Base-by-base conservation (phyloP, 495 filamentous ascomycete species). In the Penicillium odoratum region DNA sequence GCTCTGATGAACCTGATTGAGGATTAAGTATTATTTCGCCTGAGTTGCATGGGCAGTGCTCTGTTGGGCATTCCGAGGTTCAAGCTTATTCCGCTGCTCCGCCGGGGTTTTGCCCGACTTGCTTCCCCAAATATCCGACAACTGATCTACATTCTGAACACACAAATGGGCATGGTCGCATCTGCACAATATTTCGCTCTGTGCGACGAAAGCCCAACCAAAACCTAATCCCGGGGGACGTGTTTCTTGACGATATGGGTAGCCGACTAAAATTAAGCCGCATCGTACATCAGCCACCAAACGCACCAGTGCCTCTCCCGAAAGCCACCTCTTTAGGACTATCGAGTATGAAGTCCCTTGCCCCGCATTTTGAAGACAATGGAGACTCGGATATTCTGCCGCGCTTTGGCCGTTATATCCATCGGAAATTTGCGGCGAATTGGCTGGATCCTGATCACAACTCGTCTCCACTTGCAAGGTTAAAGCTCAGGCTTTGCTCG, bases 41-140 rank as follows among this genome's bases (percentile, higher is more conserved):
- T 21, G 21, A 21, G 21, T 38, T 38, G 18, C 47, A 45, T 7
- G 15, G 18, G 51, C 6, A n/a, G 7, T 13, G 21, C 44, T 33
- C 28, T 16, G 10, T 31, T 30, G 9, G 40, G 51, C 21, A 21
- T 2, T 21, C 1, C 21, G 2, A 21, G 21, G 21, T 21, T 21
- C 21, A 21, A 21, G 21, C 21, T 36, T 36, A 8, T 11, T 4
- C 4, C 6, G 31, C 43, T 28, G 30, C 48, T 50, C 54, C 54
- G 33, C 54, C 54, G 54, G 54, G 46, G n/a, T 56, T 56, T 56
- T 56, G 46, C 54, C 54, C n/a, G 44, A 48, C 54, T 48, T 30
- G 53, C 43, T 33, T 28, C 28, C 53, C 38, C 42, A 38, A 30
- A 21, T 21, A 21, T 21, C 21, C 21, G 21, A 56, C 16, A 18